Evolutionary conservation across 345 rosid species (phyloP), one percentile per base, ranked within the genome.

Genomic region (Linum trigynum): DNA sequence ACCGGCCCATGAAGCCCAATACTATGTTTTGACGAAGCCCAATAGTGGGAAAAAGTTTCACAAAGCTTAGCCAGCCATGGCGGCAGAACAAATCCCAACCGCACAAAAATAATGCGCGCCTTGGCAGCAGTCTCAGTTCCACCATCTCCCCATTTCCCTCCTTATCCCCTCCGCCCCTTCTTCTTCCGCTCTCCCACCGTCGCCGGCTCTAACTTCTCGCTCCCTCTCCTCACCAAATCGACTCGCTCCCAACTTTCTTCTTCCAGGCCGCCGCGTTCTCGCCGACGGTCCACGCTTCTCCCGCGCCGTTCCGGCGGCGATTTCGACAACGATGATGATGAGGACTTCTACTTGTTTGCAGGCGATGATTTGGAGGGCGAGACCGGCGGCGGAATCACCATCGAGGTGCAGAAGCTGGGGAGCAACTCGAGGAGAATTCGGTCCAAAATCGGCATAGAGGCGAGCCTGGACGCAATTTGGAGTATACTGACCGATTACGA

Each of bases 401-500:
- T 85, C 2, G 87, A 79, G 74, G 71, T 92, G 16, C 72, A 74
- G 78, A 90, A 79, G 68, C 81, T 83, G 8, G 92, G 84, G 55
- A 79, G 65, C 55, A 88, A 82, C 70, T 83, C 87, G 5, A 75
- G 99, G 62, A 81, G 86, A 62, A 85, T 92, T 63, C 78, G 86
- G 62, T 85, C 98, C 58, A 84, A 76, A 68, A 75, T 92, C 64
- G 85, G 77, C 7, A 83, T 92, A 55, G 86, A 84, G 63, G 89
- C 86, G 6, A 83, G 76, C 64, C 87, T 92, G 0, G 96, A 90
- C 32, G 65, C 82, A 0, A 78, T 92, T 6, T 92, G 98, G 98
- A 77, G 69, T 37, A 77, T 92, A 0, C 69, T 92, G 75, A 92
- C 96, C 10, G 87, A 84, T 69, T 92, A 90, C 60, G 98, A 92